Evolutionary conservation across 176 grass and related monocot species (phyloP).

Genomic region (Eleusine coracana): DNA sequence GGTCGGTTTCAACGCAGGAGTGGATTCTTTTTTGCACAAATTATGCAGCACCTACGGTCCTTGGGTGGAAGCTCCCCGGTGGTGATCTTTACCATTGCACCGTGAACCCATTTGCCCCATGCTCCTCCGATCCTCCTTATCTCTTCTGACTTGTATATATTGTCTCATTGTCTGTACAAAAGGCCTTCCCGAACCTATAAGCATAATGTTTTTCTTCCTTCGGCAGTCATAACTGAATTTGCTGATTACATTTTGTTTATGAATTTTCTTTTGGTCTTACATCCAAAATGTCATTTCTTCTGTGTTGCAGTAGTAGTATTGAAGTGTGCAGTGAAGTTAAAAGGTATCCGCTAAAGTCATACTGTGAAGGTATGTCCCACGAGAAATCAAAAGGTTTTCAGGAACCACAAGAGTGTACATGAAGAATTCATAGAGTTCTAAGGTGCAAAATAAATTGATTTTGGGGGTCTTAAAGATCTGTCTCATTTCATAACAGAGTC

Average conservation of each 20-base stretch:
- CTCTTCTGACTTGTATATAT: no score
- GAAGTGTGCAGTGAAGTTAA: background rate
- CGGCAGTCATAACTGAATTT: background rate
- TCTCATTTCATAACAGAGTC: constrained; percentile 17
- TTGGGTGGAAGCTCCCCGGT: no score
- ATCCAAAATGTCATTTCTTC: background rate
- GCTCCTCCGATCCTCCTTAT: no score
- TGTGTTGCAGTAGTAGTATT: background rate
- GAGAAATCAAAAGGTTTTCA: background rate
- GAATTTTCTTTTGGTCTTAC: background rate
- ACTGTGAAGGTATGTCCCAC: constrained; percentile 2
- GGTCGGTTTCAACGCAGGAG: no score
- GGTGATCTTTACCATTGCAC: no score
- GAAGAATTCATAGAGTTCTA: background rate
- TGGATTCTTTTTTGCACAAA: no score
- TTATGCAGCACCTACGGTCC: no score
- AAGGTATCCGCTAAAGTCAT: background rate
- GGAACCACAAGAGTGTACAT: background rate
- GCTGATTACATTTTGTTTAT: background rate
- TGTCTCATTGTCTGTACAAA: no score
- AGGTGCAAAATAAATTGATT: background rate
- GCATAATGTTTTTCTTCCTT: background rate
- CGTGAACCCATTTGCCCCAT: no score
- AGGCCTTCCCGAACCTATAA: no score
- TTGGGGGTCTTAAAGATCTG: background rate